A percentile compares a stretch with the other conserved stretches of the same genome.
phyloP scores from a whole-genome alignment of 192 early-diverging fungal species.

The Gaertneriomyces semiglobifer region DNA sequence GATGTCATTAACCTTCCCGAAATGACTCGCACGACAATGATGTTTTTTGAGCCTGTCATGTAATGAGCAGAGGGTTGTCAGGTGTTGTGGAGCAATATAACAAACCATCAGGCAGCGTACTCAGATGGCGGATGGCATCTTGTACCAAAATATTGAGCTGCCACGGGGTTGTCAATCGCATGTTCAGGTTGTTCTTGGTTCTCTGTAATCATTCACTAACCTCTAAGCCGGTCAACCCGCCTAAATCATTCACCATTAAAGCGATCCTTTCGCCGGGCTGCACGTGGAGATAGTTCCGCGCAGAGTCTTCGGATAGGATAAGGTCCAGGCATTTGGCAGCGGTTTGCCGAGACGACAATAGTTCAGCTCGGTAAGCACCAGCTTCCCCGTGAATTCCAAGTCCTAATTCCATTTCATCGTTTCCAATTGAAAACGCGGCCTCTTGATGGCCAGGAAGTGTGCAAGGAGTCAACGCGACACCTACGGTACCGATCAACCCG shows the following conservation, averaged over 20 bases:
- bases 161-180: neutral
- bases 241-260: slow-evolving; percentile 84
- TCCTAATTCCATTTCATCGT: slow-evolving; percentile 64
- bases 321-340: slow-evolving; percentile 38
- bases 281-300: slow-evolving; percentile 30
- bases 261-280: slow-evolving; percentile 40
- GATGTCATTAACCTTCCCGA: slow-evolving; percentile 75
- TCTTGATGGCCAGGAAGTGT: slow-evolving; percentile 64
- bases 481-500: slow-evolving; percentile 71
- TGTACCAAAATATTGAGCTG: slow-evolving; percentile 50
- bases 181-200: neutral
- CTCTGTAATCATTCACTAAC: slow-evolving; percentile 43
- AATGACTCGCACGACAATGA: slow-evolving; percentile 54
- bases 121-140: slow-evolving; percentile 56
- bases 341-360: slow-evolving; percentile 49
- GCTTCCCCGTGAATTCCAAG: slow-evolving; percentile 85
- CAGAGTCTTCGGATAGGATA: slow-evolving; percentile 53
- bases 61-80: slow-evolving; percentile 9
- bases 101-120: neutral
- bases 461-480: slow-evolving; percentile 70
- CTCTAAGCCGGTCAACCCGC: slow-evolving; percentile 70
- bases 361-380: slow-evolving; percentile 42
- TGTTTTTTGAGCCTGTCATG: slow-evolving; percentile 20
- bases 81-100: neutral
- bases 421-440: slow-evolving; percentile 49